Base-by-base conservation (phyloP, 768 basidiomycete species). In the Agaricus bisporus region DNA sequence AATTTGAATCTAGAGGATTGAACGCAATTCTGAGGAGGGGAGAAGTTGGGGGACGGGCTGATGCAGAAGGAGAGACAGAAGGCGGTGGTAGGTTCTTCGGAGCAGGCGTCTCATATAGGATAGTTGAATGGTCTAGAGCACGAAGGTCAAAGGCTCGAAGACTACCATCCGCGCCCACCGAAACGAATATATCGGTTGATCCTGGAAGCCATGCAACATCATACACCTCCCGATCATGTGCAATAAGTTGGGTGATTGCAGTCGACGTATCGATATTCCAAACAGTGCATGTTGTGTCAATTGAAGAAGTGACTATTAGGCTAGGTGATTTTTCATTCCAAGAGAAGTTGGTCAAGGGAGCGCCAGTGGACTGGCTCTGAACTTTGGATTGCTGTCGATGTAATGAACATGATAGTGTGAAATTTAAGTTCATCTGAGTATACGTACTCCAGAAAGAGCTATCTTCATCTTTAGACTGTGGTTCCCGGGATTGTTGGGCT, bases 131-230 rank as follows among this genome's bases (percentile, higher is more conserved):
- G 67, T 99, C 97, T 42, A 99, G 79, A 60, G 90, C 91, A 46
- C 97, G 86, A 52, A 99, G 76, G 69, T 99, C 97, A 68, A 98
- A 99, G 11, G 95, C 95, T 49, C 97, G 89, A 48, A 98, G 73
- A 59, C 89, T 92, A 10, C 97, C 97, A 64, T 99, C 97, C 28
- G 95, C 95, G 20, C 97, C 97, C 22, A 98, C 97, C 5, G 94
- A 97, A 36, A 98, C 94, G 66, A 99, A 99, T 59, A 98, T 92
- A 66, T 98, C 94, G 11, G 91, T 92, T 8, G 92, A 95, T 22
- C 85, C 82, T 5, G 97, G 97, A 11, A 98, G 80, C 95, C 97
- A 99, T n/a, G 93, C 94, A 39, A 97, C 94, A 65, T 98, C 94
- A 71, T 95, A 95, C 12, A 93, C 94, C 71, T 95, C 88, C 44